Conservation (phyloP, 805 yeast species). For the Tetrapisispora fleetii region DNA sequence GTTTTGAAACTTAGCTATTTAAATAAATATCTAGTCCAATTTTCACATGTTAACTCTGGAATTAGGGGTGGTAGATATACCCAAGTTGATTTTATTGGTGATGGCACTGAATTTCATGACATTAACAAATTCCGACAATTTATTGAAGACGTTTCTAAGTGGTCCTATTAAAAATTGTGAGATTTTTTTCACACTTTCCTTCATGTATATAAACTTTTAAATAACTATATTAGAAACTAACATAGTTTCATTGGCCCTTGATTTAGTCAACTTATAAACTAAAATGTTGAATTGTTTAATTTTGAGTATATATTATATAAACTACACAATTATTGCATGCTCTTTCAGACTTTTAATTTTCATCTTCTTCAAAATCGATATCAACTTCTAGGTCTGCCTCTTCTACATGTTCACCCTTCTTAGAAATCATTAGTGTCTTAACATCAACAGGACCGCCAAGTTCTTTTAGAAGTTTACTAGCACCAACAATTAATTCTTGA, state of each 20-base stretch:
- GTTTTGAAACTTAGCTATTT: constrained; percentile 19
- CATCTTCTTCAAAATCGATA: constrained; percentile 2
- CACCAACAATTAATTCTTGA: constrained; percentile 48
- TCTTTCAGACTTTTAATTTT: no score
- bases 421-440: constrained; percentile 20
- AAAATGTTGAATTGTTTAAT: no score
- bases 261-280: not conserved
- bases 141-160: constrained; percentile 10
- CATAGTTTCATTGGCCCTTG: not conserved
- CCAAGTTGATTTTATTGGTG: constrained; percentile 24
- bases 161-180: not conserved
- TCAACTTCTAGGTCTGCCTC: constrained; percentile 26
- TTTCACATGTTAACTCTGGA: constrained; percentile 24
- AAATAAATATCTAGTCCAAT: constrained; percentile 25
- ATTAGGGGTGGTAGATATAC: constrained; percentile 18
- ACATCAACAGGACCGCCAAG: constrained; percentile 54
- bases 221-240: not conserved
- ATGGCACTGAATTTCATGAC: constrained; percentile 6
- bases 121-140: constrained; percentile 11
- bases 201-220: not conserved
- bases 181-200: not conserved
- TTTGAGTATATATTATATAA: no score
- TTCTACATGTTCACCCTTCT: constrained; percentile 31
- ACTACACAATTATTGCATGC: no score
- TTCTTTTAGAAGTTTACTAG: constrained; percentile 38